Evolutionary conservation across 73 alveolate species (phyloP).

Genomic region (Symbiodinium pilosum): DNA sequence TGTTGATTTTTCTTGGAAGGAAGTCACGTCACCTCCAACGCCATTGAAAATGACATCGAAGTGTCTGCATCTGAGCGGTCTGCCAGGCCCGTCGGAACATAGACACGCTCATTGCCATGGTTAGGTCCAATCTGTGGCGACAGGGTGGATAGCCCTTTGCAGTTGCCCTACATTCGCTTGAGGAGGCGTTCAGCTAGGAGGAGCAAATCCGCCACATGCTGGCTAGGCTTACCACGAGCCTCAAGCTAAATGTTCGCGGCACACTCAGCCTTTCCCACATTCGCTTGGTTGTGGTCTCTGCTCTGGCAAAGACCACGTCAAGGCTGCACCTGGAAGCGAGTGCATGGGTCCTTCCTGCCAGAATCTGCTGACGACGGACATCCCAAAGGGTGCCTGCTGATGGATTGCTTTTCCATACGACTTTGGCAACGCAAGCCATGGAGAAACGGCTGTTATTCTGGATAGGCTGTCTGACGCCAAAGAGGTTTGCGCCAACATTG

Average conservation of each 20-base stretch:
- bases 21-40: background rate
- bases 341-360: constrained; percentile 16
- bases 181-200: too few species aligned
- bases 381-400: background rate
- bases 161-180: background rate
- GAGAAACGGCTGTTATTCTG: too few species aligned
- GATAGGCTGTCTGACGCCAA: constrained; percentile 47
- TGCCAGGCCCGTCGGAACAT: too few species aligned
- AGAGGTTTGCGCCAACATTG: constrained; percentile 18
- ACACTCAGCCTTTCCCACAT: background rate
- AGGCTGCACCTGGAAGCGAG: constrained; percentile 55
- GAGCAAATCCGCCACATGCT: too few species aligned
- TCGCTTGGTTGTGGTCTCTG: background rate
- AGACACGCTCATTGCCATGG: too few species aligned
- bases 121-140: background rate
- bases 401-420: too few species aligned
- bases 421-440: too few species aligned
- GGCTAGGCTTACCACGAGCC: background rate
- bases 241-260: background rate
- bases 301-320: background rate
- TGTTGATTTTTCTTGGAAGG: too few species aligned
- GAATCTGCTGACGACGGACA: constrained; percentile 28
- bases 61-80: background rate
- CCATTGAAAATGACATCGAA: background rate
- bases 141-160: background rate